phyloP scores from a whole-genome alignment of 345 rosid genomes.

The Populus simonii region DNA sequence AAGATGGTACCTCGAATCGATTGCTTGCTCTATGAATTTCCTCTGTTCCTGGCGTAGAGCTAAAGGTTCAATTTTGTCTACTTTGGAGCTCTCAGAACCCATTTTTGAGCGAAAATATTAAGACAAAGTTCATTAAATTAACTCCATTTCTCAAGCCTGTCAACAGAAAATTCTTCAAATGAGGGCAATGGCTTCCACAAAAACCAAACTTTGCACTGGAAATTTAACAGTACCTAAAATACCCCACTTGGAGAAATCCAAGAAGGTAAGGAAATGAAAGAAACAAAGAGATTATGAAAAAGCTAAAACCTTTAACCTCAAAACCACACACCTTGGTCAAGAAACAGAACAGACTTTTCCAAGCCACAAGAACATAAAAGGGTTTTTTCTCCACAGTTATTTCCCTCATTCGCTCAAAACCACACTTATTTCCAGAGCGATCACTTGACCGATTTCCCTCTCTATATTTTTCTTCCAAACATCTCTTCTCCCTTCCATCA shows the following conservation, averaged over 20 bases:
- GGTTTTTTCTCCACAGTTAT: neutral
- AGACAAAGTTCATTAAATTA: conserved; percentile 23
- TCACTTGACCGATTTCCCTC: too few relatives aligned
- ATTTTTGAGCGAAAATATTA: conserved; percentile 33
- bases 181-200: neutral
- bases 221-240: neutral
- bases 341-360: neutral
- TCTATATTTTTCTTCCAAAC: too few relatives aligned
- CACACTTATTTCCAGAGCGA: too few relatives aligned
- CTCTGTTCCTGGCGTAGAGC: conserved; percentile 65
- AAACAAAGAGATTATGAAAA: neutral
- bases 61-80: conserved; percentile 54
- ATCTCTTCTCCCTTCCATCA: too few relatives aligned
- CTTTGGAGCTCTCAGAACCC: conserved; percentile 72
- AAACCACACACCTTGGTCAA: neutral
- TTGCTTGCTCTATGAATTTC: conserved; percentile 66
- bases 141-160: conserved; percentile 9
- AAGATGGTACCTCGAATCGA: conserved; percentile 70
- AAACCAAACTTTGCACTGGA: neutral
- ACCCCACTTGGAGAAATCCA: neutral
- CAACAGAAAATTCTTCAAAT: neutral
- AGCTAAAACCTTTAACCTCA: neutral
- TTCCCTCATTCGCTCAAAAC: too few relatives aligned
- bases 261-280: neutral
- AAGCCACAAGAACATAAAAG: neutral